Conservation (phyloP, 768 basidiomycete species). For the Tubosaeta sp. region DNA sequence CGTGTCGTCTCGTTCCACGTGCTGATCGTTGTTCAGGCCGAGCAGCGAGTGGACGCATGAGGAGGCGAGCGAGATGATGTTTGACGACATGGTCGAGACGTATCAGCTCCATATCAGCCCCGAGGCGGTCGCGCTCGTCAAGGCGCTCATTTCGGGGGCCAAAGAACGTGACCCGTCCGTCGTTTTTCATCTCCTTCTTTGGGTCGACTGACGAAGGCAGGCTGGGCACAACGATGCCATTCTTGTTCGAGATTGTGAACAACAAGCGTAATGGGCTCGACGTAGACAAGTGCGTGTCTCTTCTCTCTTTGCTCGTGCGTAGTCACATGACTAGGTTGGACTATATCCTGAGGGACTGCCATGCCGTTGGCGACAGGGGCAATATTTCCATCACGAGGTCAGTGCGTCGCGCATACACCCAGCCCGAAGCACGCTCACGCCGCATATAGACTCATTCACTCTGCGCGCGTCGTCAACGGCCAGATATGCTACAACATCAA, state of each 20-base stretch:
- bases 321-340: constrained; percentile 53
- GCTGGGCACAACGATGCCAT: constrained; percentile 52
- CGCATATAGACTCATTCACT: constrained; percentile 58
- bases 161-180: constrained; percentile 50
- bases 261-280: constrained; percentile 81
- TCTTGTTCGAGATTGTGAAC: constrained; percentile 81
- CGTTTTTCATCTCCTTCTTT: no score
- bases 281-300: constrained; percentile 67
- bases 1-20: no score
- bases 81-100: constrained; percentile 59
- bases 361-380: constrained; percentile 63
- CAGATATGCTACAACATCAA: constrained; percentile 82
- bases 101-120: constrained; percentile 48
- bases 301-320: not conserved
- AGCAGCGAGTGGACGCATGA: no score
- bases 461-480: constrained; percentile 68
- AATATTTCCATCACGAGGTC: constrained; percentile 47
- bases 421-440: not conserved
- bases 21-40: no score
- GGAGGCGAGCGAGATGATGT: constrained; percentile 84
- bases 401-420: constrained; percentile 27
- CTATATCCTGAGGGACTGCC: constrained; percentile 73
- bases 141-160: constrained; percentile 71
- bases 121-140: constrained; percentile 58
- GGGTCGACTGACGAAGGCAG: constrained; percentile 5